phyloP scores from a whole-genome alignment of 192 early-diverging fungal genomes.

The Coemansia pectinata region DNA sequence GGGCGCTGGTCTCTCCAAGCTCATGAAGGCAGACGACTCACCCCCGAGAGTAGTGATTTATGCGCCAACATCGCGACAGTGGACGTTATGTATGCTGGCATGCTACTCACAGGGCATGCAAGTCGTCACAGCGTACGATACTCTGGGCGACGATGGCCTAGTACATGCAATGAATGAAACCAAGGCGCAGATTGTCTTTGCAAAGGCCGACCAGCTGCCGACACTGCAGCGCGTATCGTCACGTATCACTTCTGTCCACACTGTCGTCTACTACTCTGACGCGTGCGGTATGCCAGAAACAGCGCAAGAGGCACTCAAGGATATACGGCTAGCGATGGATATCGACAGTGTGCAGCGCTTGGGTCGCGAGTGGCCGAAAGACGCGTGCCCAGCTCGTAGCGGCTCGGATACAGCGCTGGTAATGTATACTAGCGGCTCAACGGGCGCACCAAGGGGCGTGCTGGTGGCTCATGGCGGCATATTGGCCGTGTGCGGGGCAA shows the following conservation, averaged over 20 bases:
- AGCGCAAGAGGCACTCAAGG: constrained; percentile 58
- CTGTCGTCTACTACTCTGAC: constrained; percentile 63
- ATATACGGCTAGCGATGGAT: neutral
- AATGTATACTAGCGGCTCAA: constrained; percentile 91
- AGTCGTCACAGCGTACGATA: constrained; percentile 85
- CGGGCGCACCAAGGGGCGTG: constrained; percentile 92
- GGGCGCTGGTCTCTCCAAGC: constrained; percentile 71
- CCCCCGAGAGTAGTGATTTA: constrained; percentile 62
- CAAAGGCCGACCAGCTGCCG: constrained; percentile 60
- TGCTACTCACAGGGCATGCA: constrained; percentile 71
- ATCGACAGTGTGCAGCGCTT: neutral
- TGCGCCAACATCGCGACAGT: constrained; percentile 63
- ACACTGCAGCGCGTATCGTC: constrained; percentile 29
- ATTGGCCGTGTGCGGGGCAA: constrained; percentile 64
- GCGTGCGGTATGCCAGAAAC: constrained; percentile 35
- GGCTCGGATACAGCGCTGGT: constrained; percentile 70
- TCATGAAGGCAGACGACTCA: constrained; percentile 50
- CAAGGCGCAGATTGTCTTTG: constrained; percentile 71
- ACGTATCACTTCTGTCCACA: constrained; percentile 55
- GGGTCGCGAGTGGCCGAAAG: constrained; percentile 67
- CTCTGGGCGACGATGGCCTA: constrained; percentile 84
- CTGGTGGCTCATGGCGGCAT: constrained; percentile 81
- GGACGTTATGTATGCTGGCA: constrained; percentile 43
- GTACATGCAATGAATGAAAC: constrained; percentile 87
- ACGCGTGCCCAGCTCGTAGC: constrained; percentile 67